Conservation (phyloP, 202 grass and related monocot genomes). For the Carex arenaria region DNA sequence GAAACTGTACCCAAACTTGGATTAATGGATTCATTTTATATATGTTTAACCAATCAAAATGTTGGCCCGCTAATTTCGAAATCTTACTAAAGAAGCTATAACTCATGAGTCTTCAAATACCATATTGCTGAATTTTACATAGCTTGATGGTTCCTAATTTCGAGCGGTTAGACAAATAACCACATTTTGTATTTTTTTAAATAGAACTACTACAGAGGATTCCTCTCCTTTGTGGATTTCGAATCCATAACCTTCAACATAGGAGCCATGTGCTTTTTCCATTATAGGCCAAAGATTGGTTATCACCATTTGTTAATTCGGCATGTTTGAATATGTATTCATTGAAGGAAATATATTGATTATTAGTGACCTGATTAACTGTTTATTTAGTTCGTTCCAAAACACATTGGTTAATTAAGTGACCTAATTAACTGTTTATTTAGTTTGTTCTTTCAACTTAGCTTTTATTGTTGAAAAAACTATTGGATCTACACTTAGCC, state of each 20-base stretch:
- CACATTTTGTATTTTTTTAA: background rate
- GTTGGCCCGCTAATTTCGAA: background rate
- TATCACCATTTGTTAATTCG: background rate
- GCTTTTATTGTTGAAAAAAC: no score
- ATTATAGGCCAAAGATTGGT: no score
- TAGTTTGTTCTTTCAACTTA: no score
- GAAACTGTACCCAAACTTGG: no score
- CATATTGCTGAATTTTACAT: background rate
- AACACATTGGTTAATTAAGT: background rate
- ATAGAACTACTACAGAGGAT: background rate
- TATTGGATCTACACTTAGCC: no score
- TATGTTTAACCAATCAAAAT: no score
- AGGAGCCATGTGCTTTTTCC: no score
- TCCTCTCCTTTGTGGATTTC: no score
- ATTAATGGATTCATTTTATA: no score
- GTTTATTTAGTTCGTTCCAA: no score
- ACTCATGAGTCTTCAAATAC: no score
- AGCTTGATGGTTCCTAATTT: background rate
- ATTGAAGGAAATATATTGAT: background rate
- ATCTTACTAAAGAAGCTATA: background rate
- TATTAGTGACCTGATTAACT: background rate
- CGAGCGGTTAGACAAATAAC: background rate
- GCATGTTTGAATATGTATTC: background rate
- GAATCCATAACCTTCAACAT: no score
- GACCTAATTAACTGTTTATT: background rate